Percentiles rank a stretch among this genome's conserved stretches.
Conservation (phyloP, 2,329 filamentous ascomycete genomes). For the Aspergillus sp. region DNA sequence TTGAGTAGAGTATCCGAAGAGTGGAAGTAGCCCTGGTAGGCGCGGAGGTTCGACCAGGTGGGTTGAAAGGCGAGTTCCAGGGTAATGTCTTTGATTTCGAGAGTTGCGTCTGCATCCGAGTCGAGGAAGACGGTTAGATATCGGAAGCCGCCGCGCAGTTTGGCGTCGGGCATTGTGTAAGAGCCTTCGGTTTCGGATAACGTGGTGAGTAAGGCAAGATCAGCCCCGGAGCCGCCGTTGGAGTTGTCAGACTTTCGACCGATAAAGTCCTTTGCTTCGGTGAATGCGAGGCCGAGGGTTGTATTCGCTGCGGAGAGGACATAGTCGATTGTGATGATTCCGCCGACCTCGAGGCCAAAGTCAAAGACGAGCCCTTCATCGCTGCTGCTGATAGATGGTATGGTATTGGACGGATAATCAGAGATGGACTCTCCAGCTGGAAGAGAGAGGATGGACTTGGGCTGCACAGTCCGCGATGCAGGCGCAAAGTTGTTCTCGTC, state of each 20-base stretch:
- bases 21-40: conserved; percentile 60
- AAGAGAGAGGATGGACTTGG: conserved; percentile 49
- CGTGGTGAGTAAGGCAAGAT: conserved; percentile 46
- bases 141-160: conserved; percentile 51
- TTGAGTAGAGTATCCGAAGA: conserved; percentile 58
- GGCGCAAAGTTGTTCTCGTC: conserved; percentile 63
- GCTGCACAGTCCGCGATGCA: conserved; percentile 54
- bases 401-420: conserved; percentile 35
- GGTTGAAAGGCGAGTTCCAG: conserved; percentile 56
- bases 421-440: conserved; percentile 29
- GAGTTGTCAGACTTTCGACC: conserved; percentile 55
- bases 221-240: conserved; percentile 51
- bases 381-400: conserved; percentile 51
- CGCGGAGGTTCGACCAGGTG: conserved; percentile 57
- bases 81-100: conserved; percentile 44
- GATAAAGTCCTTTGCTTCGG: conserved; percentile 55
- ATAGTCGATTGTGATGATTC: conserved; percentile 59
- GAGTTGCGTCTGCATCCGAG: conserved; percentile 34
- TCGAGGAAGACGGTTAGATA: conserved; percentile 49
- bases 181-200: conserved; percentile 39
- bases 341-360: conserved; percentile 63
- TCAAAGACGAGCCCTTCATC: conserved; percentile 55
- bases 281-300: conserved; percentile 53
- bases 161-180: conserved; percentile 46
- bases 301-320: conserved; percentile 41